Base-by-base conservation (phyloP, 768 basidiomycete genomes). In the Termitomyces sp. region DNA sequence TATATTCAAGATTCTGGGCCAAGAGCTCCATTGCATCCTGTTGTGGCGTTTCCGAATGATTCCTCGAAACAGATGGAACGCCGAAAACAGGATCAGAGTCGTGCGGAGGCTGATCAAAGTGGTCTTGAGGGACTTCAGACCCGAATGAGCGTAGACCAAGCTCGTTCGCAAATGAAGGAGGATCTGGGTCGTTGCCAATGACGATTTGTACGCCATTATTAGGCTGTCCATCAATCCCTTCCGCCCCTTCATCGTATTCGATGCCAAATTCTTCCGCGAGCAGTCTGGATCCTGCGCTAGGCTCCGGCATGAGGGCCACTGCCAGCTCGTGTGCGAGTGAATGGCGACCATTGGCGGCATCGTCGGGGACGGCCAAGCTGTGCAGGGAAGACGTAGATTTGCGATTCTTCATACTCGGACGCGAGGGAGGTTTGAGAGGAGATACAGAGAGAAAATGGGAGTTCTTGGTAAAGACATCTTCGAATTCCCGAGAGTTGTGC, bases 231-330 rank as follows among this genome's bases (percentile, higher is more conserved):
- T 89, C 91, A 53, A 88, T 89, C 36, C 88, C 89, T 70, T 91
- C 89, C 27, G 88, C 88, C 42, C 88, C 90, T 66, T 91, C 89
- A 57, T 93, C 91, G 60, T 89, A 92, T 64, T 93, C 91, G 57
- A 94, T 86, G 10, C 91, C 91, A 59, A 94, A 90, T 68, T 94
- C 92, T 70, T 93, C 91, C 12, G 89, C 89, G 5, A 94, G 76
- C 31, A 91, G 69, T 67, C 83, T 87, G 22, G 89, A 91, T 51
- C 88, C 83, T 25, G 82, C 76, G 48, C 80, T 86, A 0, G 92
- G 91, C 70, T 94, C 91, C 22, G 91, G 91, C 84, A 92, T 89
- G 52, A 94, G 78, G 10, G 91, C 91, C 32, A 86, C 83, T 6
- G 92, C 91, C 33, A 94, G 82, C 64, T 94, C 91, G 69, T 94